Conservation (phyloP, 306 rosid genomes). For the Lupinus albus region DNA sequence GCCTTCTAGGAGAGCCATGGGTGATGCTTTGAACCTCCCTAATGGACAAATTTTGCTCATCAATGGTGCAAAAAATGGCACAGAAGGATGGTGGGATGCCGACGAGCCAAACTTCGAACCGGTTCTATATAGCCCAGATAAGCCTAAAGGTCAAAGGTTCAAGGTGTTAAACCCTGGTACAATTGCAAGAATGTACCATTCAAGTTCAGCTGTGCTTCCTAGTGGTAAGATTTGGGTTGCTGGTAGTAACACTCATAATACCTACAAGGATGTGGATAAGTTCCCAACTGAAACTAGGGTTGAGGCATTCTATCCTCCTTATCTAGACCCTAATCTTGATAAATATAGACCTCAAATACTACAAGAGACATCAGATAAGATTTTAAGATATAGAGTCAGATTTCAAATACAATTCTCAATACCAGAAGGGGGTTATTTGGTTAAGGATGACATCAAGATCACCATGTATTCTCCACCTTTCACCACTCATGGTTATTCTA, state of each 20-base stretch:
- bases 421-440: neutral
- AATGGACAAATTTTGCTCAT: conserved; percentile 68
- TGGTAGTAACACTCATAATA: conserved; percentile 81
- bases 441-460: conserved; percentile 46
- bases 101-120: conserved; percentile 67
- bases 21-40: conserved; percentile 70
- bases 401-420: conserved; percentile 41
- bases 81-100: conserved; percentile 81
- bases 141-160: conserved; percentile 45
- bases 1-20: conserved; percentile 82
- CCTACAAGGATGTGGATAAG: conserved; percentile 48
- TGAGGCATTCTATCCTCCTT: conserved; percentile 78
- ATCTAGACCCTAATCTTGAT: conserved; percentile 44
- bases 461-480: conserved; percentile 78
- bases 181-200: conserved; percentile 89
- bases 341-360: conserved; percentile 44
- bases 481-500: conserved; percentile 84
- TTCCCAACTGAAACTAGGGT: conserved; percentile 77
- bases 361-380: neutral
- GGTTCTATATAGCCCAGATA: conserved; percentile 52
- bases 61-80: conserved; percentile 74
- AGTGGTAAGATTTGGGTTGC: conserved; percentile 67
- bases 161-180: conserved; percentile 28
- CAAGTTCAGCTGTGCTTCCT: conserved; percentile 69
- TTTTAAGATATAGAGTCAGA: conserved; percentile 28